These are phyloP conservation scores for Atkinsonella hypoxylon DNA, from an alignment of 2,329 filamentous ascomycete genomes.

Conservation along the genomic window DNA sequence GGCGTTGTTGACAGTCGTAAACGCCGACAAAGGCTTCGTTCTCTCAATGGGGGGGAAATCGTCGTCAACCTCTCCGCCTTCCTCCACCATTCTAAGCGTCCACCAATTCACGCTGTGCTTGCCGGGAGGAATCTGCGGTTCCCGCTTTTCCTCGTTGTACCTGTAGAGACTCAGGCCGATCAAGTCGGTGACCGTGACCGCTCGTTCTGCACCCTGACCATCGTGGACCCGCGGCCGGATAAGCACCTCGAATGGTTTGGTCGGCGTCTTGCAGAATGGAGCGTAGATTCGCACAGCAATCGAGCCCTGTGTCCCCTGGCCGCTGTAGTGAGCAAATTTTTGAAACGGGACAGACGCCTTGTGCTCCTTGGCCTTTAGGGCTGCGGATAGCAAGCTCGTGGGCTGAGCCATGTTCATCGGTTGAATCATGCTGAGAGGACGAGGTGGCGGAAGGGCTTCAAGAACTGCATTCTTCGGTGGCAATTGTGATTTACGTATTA, in stretches of 20 bases:
- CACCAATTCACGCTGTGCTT: slow-evolving; percentile 72
- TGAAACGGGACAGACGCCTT: slow-evolving; percentile 63
- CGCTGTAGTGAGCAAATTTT: slow-evolving; percentile 62
- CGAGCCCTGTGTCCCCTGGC: slow-evolving; percentile 66
- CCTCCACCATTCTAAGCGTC: slow-evolving; percentile 72
- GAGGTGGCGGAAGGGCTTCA: slow-evolving; percentile 57
- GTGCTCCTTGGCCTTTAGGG: slow-evolving; percentile 59
- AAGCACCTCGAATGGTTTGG: slow-evolving; percentile 58
- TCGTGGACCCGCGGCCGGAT: slow-evolving; percentile 59
- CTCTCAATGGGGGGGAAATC: slow-evolving; percentile 72
- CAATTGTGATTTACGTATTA: slow-evolving; percentile 48
- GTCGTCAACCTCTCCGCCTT: slow-evolving; percentile 74
- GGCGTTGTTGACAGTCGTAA: slow-evolving; percentile 73
- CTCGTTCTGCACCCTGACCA: slow-evolving; percentile 46
- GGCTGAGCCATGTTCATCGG: slow-evolving; percentile 58
- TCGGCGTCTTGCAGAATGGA: slow-evolving; percentile 53
- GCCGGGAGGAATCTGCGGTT: slow-evolving; percentile 51
- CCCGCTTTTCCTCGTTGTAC: slow-evolving; percentile 64
- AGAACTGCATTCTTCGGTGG: slow-evolving; percentile 44
- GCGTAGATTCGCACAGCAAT: slow-evolving; percentile 68
- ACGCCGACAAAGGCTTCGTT: slow-evolving; percentile 62
- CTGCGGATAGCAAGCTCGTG: slow-evolving; percentile 58
- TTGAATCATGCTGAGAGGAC: too few species aligned
- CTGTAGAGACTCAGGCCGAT: slow-evolving; percentile 70
- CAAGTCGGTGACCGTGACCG: slow-evolving; percentile 65